Evolutionary conservation across 208 protist genomes (phyloP), one percentile per base, ranked within the genome.

Genomic region (Zelonia costaricensis): DNA sequence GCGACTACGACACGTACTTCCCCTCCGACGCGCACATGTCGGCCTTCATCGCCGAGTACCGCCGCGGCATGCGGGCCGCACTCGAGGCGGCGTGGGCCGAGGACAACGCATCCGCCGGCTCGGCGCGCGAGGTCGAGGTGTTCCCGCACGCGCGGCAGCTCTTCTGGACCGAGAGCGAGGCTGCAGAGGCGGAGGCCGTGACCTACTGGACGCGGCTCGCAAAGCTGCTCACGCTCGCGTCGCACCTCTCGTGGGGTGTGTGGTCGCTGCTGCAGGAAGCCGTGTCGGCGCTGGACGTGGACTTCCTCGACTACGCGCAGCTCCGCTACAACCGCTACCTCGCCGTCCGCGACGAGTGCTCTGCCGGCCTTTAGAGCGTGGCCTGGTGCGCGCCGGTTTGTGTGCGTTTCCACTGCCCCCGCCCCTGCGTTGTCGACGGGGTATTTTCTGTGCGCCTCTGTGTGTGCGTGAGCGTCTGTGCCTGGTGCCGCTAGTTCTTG

Each of bases 201-300:
- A 36, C 12, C n/a, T 53, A 59, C 30, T 89, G 74, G 76, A 78
- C 81, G 13, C 36, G 53, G 30, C 66, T 91, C 22, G 78, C 80
- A 10, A 93, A 94, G 67, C 30, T 93, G 36, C 81, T 96, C 9
- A 88, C 90, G 0, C 61, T 95, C n/a, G 76, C 73, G 12, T 95
- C 90, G 18, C 76, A 97, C 72, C 44, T 95, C 2, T 81, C 63
- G 35, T 97, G 92, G 91, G 69, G 77, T 23, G 69, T 94, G 15
- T 97, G 92, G 91, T 80, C 88, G 1, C 56, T 97, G 46, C 59
- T 97, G 31, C 92, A 97, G 76, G 91, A 92, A 66, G 83, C 86
- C 6, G 80, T 95, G 6, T 96, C 90, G n/a, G 54, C 51, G 9
- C 56, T 96, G 13, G 88, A 97, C 33, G 83, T 97, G 6, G 86